A percentile compares a stretch with the other conserved stretches of the same genome.
Conservation (phyloP, 2,329 filamentous ascomycete genomes). For the Scleromitrula shiraiana region DNA sequence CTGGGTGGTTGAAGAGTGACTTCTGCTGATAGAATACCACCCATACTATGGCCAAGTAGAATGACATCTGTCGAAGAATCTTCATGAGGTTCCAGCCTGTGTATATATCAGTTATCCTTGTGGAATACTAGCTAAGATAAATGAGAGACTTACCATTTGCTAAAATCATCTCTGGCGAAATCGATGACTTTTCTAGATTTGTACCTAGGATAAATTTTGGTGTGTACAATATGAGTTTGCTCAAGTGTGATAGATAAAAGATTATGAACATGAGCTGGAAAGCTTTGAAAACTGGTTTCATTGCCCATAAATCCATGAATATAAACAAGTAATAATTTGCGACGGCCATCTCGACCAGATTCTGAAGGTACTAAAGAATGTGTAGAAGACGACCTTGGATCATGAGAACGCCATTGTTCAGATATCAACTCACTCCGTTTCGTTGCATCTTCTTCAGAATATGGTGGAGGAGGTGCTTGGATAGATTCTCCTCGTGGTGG, state of each 20-base stretch:
- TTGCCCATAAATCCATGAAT: constrained; percentile 89
- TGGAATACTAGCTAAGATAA: background rate
- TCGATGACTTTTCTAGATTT: constrained; percentile 65
- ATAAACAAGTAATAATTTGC: constrained; percentile 66
- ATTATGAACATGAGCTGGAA: constrained; percentile 80
- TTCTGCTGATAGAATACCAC: constrained; percentile 75
- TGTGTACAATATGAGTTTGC: constrained; percentile 73
- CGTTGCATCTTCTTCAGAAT: constrained; percentile 21
- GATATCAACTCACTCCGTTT: constrained; percentile 24
- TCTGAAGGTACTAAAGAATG: constrained; percentile 28
- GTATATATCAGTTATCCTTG: constrained; percentile 10
- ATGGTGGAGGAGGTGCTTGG: constrained; percentile 25
- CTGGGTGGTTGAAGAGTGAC: constrained; percentile 51
- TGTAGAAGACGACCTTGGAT: constrained; percentile 29
- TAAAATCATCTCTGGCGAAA: constrained; percentile 75
- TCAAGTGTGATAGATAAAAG: constrained; percentile 57
- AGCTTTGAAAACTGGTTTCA: constrained; percentile 78
- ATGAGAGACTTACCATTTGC: constrained; percentile 49
- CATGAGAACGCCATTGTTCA: constrained; percentile 28
- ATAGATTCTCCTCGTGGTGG: constrained; percentile 20
- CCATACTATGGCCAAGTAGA: constrained; percentile 83
- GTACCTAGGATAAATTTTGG: constrained; percentile 78
- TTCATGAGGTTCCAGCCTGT: constrained; percentile 68
- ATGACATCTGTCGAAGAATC: constrained; percentile 67
- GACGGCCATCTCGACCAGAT: constrained; percentile 31